A percentile compares a stretch with the other conserved stretches of the same genome.
These are phyloP conservation scores for Rhynchosporium graminicola DNA, from an alignment of 2,329 filamentous ascomycete species.

Conservation along the genomic window DNA sequence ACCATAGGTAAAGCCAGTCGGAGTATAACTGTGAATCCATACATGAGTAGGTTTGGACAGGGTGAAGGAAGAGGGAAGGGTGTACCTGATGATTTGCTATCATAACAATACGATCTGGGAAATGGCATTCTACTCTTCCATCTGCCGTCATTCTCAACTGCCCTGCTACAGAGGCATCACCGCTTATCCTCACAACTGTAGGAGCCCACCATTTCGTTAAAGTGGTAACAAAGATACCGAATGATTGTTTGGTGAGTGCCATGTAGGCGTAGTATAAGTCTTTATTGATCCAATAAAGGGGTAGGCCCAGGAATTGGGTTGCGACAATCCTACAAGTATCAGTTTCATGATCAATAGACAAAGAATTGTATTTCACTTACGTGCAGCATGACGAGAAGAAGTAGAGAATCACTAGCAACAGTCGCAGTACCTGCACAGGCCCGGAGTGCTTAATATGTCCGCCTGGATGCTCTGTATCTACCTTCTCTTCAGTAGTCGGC, in stretches of 20 bases:
- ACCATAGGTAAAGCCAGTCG: conserved; percentile 92
- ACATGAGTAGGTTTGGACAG: neutral
- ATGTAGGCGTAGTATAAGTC: conserved; percentile 85
- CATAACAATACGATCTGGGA: conserved; percentile 78
- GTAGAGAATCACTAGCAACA: conserved; percentile 36
- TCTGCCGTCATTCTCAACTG: conserved; percentile 71
- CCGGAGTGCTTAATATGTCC: conserved; percentile 40
- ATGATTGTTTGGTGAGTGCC: conserved; percentile 81
- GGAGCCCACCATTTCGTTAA: conserved; percentile 89
- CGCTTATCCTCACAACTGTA: conserved; percentile 78
- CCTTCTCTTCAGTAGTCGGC: conserved; percentile 14
- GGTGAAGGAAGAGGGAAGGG: neutral
- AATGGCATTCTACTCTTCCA: conserved; percentile 74
- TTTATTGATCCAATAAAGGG: conserved; percentile 73
- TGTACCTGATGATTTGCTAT: conserved; percentile 82
- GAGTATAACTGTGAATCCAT: conserved; percentile 65
- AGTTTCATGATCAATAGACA: conserved; percentile 10
- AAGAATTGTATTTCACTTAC: conserved; percentile 30
- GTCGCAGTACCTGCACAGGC: conserved; percentile 34
- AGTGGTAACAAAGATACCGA: conserved; percentile 74
- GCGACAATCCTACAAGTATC: conserved; percentile 57
- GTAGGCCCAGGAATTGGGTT: conserved; percentile 75
- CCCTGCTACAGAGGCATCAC: conserved; percentile 75
- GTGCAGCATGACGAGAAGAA: conserved; percentile 36
- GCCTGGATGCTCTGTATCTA: conserved; percentile 37